These are phyloP conservation scores for Trypanosoma conorhini DNA, from an alignment of 208 protist species.

Conservation along the genomic window DNA sequence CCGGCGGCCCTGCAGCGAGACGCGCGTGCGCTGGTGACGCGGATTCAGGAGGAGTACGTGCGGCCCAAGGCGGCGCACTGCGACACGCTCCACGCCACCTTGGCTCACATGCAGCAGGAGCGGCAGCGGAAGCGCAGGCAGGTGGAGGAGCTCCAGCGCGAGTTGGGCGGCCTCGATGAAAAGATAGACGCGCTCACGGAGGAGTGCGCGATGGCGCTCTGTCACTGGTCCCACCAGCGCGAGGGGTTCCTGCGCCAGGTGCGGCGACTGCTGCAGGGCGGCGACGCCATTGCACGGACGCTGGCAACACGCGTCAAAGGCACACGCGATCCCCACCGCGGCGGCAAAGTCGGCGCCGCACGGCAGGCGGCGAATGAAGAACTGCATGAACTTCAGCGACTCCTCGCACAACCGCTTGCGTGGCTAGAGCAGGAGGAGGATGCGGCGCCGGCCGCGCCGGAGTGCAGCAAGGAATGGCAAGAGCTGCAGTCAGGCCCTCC, in stretches of 20 bases:
- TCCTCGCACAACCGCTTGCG: slow-evolving; percentile 14
- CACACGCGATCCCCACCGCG: not conserved
- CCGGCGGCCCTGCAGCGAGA: slow-evolving; percentile 52
- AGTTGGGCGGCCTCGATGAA: slow-evolving; percentile 38
- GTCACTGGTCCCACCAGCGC: slow-evolving; percentile 61
- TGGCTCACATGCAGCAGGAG: slow-evolving; percentile 32
- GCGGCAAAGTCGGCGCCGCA: not conserved
- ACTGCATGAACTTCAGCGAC: slow-evolving; percentile 21
- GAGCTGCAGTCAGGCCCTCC: not conserved
- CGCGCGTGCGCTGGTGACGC: slow-evolving; percentile 28
- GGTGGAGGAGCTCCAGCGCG: slow-evolving; percentile 38
- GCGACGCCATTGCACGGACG: slow-evolving; percentile 22
- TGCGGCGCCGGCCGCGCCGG: not conserved
- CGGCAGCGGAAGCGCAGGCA: slow-evolving; percentile 32
- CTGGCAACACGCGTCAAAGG: not conserved
- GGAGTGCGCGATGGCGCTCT: slow-evolving; percentile 40
- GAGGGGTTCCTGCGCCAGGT: slow-evolving; percentile 17
- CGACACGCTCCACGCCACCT: slow-evolving; percentile 25
- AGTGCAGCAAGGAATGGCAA: not conserved
- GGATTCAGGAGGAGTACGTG: slow-evolving; percentile 37
- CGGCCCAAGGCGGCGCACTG: slow-evolving; percentile 31
- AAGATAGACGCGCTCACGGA: slow-evolving; percentile 38
- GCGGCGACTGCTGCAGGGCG: slow-evolving; percentile 32
- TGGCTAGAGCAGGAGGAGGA: slow-evolving; percentile 18
- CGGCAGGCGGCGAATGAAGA: slow-evolving; percentile 41